A percentile compares a stretch with the other conserved stretches of the same genome.
Conservation (phyloP, 306 rosid species). For the Prunus mira region DNA sequence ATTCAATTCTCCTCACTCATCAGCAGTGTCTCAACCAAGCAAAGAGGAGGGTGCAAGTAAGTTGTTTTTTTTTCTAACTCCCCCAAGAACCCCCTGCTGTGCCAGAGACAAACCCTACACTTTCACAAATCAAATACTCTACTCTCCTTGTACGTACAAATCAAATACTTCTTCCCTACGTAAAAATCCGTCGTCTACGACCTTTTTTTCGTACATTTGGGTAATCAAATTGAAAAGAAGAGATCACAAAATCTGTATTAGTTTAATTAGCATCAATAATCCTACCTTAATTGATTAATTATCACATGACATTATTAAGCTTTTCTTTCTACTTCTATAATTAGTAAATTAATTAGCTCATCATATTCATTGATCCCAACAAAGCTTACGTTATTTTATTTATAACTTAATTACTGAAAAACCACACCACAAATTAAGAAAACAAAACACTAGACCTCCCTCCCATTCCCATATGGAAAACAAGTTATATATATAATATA, state of each 20-base stretch:
- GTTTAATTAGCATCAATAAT: too few species aligned
- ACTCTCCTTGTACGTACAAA: not conserved
- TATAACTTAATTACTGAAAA: not conserved
- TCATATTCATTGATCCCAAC: not conserved
- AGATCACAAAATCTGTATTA: too few species aligned
- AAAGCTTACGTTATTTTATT: not conserved
- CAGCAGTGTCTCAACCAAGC: constrained; percentile 32
- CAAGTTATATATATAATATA: not conserved
- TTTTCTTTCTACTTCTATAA: not conserved
- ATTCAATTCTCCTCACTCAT: constrained; percentile 47
- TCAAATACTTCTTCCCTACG: too few species aligned
- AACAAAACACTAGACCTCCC: not conserved
- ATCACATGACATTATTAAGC: not conserved
- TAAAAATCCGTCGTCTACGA: too few species aligned
- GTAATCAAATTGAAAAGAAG: too few species aligned
- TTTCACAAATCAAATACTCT: not conserved
- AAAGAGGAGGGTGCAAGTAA: constrained; percentile 5
- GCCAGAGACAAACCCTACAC: constrained; percentile 29
- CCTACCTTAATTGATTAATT: not conserved
- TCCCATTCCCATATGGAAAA: too few species aligned
- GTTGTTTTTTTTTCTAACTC: not conserved
- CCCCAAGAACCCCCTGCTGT: not conserved
- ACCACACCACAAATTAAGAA: not conserved
- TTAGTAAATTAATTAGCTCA: too few species aligned
- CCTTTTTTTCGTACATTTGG: too few species aligned